Percentiles rank a stretch among this genome's conserved stretches.
Conservation (phyloP, 2,329 filamentous ascomycete genomes). For the Neofusicoccum parvum region DNA sequence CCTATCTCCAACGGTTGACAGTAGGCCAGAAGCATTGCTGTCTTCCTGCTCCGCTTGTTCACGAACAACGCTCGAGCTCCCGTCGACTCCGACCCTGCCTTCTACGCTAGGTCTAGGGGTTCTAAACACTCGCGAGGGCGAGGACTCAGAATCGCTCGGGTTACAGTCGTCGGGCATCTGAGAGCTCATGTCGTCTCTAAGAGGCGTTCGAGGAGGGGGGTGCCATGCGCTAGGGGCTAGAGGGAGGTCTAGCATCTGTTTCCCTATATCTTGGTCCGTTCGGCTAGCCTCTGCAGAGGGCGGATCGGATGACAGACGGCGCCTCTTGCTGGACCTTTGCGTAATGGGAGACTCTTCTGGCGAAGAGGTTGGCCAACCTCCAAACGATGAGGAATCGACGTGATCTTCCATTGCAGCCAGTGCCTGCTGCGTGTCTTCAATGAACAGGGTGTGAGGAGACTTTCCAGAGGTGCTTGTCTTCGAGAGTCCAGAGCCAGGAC, state of each 20-base stretch:
- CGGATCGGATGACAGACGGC: background rate
- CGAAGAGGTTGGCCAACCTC: conserved; percentile 11
- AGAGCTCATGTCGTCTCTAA: background rate
- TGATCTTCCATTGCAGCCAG: conserved; percentile 46
- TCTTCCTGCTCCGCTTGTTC: background rate
- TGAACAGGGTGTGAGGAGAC: conserved; percentile 24
- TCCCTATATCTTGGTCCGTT: background rate
- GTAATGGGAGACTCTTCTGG: conserved; percentile 24
- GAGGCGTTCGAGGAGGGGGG: background rate
- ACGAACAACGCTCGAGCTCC: background rate
- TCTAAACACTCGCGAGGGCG: background rate
- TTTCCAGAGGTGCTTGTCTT: background rate
- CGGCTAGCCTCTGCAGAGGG: background rate
- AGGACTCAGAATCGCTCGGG: background rate
- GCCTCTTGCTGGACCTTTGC: background rate
- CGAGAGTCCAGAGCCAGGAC: background rate
- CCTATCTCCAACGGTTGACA: background rate
- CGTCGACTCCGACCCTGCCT: background rate
- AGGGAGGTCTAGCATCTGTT: background rate
- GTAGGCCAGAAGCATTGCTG: background rate
- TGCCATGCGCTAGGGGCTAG: background rate
- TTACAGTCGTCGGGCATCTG: conserved; percentile 9
- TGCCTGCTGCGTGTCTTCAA: conserved; percentile 50
- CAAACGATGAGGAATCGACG: conserved; percentile 29
- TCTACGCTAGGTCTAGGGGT: background rate